Base-by-base conservation (phyloP, 2,329 filamentous ascomycete genomes). In the Fusarium zealandicum region DNA sequence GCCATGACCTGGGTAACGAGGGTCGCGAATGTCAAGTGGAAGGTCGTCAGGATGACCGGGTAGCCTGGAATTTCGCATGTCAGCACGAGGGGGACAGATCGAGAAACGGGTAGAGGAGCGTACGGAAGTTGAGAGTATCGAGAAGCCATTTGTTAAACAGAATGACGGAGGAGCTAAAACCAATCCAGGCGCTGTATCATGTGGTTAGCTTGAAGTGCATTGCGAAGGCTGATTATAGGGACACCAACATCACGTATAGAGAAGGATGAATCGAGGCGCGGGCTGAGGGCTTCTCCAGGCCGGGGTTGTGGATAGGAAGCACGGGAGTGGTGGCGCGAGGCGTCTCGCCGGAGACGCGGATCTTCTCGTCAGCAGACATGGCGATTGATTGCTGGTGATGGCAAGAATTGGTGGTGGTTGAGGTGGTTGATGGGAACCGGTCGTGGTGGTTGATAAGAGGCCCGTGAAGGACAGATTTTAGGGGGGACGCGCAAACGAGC, bases 101-200 rank as follows among this genome's bases (percentile, higher is more conserved):
- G 41, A 40, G 30, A 47, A 35, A 36, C 37, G 42, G 32, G 12
- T 36, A 46, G 32, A 16, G 42, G 12, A 38, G 67, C 75, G 65
- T 76, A 78, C 76, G 84, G 81, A 97, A 97, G 61, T 90, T 83
- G 60, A 89, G 83, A 32, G 89, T 93, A 70, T 93, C 88, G 59
- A 98, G 84, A 70, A 99, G 92, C 86, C 91, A 96, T 85, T 99
- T 99, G 87, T 99, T 98, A 88, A 97, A 98, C 59, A 99, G 82
- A 74, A 99, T 99, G 72, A 98, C 92, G 69, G 89, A 91, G 36
- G 92, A 96, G 71, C 91, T 96, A 74, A 97, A 82, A 54, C 87
- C 80, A 72, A 99, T 98, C 95, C 95, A 99, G 66, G 87, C 82
- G 69, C 93, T 96, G 75, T 35, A 46, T 25, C n/a, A 31, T 13